Conservation (phyloP, 148 eudicot genomes). For the Spergularia bocconei region DNA sequence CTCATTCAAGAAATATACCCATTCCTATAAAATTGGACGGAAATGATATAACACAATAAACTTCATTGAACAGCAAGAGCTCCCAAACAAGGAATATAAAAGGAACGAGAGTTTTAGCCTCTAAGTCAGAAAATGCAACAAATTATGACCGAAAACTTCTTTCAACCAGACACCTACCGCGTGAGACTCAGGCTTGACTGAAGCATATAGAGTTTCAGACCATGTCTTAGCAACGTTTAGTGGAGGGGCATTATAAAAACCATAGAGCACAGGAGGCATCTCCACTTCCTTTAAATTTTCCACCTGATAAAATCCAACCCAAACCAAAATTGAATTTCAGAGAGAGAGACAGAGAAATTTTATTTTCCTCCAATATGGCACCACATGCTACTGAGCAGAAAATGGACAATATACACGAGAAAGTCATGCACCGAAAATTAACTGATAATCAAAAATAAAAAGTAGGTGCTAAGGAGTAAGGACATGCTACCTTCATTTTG, state of each 20-base stretch:
- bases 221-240: conserved; percentile 34
- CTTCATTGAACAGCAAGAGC: conserved; percentile 7
- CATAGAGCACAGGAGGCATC: conserved; percentile 44
- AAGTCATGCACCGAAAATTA: neutral
- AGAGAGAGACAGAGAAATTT: neutral
- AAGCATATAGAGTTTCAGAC: conserved; percentile 42
- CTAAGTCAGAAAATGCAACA: neutral
- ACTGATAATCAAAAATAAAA: neutral
- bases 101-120: neutral
- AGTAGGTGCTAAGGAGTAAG: neutral
- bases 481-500: conserved; percentile 52
- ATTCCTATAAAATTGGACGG: conserved; percentile 45
- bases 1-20: conserved; percentile 62
- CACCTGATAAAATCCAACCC: conserved; percentile 31
- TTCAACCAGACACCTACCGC: conserved; percentile 35
- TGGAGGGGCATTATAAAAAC: conserved; percentile 39
- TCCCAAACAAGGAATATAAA: neutral
- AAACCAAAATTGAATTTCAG: conserved; percentile 14
- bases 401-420: neutral
- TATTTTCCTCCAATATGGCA: neutral
- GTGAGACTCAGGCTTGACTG: conserved; percentile 38
- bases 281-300: conserved; percentile 35
- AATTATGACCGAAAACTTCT: neutral
- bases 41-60: conserved; percentile 2
- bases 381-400: neutral